phyloP scores from a whole-genome alignment of 1,284 basidiomycete genomes.

The Stereum hirsutum region DNA sequence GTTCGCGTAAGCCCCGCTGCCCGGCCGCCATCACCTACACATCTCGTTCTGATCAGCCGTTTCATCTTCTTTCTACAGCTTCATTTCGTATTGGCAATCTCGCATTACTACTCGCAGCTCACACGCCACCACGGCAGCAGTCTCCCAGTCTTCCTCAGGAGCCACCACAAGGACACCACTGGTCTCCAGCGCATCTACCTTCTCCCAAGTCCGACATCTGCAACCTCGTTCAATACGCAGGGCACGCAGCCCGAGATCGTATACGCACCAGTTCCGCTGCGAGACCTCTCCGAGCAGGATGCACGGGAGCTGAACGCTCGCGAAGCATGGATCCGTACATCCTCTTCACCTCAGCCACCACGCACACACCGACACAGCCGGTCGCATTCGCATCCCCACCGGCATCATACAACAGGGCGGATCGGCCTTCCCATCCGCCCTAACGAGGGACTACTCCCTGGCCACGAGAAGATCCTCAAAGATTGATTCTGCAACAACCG shows the following conservation, averaged over 20 bases:
- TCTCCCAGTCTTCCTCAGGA: slow-evolving; percentile 14
- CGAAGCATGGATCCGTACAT: slow-evolving; percentile 52
- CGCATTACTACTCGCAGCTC: slow-evolving; percentile 52
- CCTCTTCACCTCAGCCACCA: slow-evolving; percentile 7
- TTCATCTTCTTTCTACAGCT: slow-evolving; percentile 30
- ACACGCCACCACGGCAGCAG: slow-evolving; percentile 23
- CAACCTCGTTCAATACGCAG: slow-evolving; percentile 5
- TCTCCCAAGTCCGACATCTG: slow-evolving; percentile 29
- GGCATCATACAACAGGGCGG: slow-evolving; percentile 23
- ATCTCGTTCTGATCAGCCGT: slow-evolving; percentile 1
- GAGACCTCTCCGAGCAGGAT: slow-evolving; percentile 39
- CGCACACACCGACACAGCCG: slow-evolving; percentile 23
- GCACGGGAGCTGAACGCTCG: slow-evolving; percentile 47
- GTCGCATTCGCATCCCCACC: slow-evolving; percentile 17
- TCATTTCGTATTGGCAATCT: slow-evolving; percentile 63
- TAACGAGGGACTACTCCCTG: slow-evolving; percentile 33
- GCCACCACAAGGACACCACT: slow-evolving; percentile 18
- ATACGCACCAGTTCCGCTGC: slow-evolving; percentile 61
- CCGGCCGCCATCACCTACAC: slow-evolving; percentile 4
- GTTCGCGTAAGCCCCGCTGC: slow-evolving; percentile 40
- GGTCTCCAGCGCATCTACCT: slow-evolving; percentile 46
- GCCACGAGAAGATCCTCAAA: slow-evolving; percentile 23
- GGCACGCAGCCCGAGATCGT: slow-evolving; percentile 27
- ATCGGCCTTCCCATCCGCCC: slow-evolving; percentile 34
- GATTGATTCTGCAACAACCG: too few relatives aligned